Conservation (phyloP, 2,329 filamentous ascomycete species). For the Aspergillus fijiensis region DNA sequence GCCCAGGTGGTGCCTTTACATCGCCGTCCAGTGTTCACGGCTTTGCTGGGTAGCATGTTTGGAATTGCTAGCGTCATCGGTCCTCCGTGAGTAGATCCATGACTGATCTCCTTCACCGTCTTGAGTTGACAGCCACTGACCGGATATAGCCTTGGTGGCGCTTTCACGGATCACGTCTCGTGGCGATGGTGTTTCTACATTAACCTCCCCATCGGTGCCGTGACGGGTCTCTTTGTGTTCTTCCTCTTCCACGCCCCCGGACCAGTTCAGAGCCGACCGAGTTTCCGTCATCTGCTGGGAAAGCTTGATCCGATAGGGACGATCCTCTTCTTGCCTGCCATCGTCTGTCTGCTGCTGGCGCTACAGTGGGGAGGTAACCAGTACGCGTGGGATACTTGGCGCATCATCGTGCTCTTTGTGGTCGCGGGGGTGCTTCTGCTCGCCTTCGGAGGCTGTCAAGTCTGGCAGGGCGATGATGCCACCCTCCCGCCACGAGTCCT, state of each 20-base stretch:
- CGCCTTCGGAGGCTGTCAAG: slow-evolving; percentile 5
- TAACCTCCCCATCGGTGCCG: slow-evolving; percentile 15
- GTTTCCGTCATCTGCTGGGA: not conserved
- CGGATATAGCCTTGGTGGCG: slow-evolving; percentile 1
- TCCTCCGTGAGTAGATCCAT: too few species aligned
- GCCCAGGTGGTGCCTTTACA: too few species aligned
- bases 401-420: slow-evolving; percentile 11
- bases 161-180: slow-evolving; percentile 10
- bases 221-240: not conserved
- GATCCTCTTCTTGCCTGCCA: slow-evolving; percentile 7
- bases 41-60: too few species aligned
- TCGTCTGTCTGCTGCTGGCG: slow-evolving; percentile 16
- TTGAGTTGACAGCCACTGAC: too few species aligned
- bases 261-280: not conserved
- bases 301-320: slow-evolving; percentile 2
- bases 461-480: slow-evolving; percentile 11
- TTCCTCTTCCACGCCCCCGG: slow-evolving; percentile 1
- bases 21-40: too few species aligned
- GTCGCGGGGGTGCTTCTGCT: slow-evolving; percentile 7
- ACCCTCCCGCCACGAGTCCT: not conserved
- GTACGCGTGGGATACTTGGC: slow-evolving; percentile 12
- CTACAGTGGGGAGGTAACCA: slow-evolving; percentile 17
- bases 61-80: too few species aligned
- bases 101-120: too few species aligned
- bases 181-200: slow-evolving; percentile 22